A percentile compares a stretch with the other conserved stretches of the same genome.
These are phyloP conservation scores for Blumeriella jaapii DNA, from an alignment of 2,329 filamentous ascomycete genomes.

Conservation along the genomic window DNA sequence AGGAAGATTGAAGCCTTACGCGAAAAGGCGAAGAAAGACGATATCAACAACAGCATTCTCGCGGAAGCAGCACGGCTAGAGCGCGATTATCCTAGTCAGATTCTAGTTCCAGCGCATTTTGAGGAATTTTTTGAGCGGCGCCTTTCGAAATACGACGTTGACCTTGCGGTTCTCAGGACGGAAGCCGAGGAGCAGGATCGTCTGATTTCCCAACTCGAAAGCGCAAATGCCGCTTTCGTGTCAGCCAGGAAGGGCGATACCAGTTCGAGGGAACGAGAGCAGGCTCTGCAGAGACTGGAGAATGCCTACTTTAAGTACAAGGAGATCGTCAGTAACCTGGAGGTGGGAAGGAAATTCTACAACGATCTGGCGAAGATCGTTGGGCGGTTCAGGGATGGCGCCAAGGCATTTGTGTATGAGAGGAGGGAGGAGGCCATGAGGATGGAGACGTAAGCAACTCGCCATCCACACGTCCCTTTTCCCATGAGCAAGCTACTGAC, in stretches of 20 bases:
- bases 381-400: conserved; percentile 71
- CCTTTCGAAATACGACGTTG: conserved; percentile 69
- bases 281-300: conserved; percentile 77
- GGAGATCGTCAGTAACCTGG: conserved; percentile 84
- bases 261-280: conserved; percentile 63
- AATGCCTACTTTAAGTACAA: conserved; percentile 94
- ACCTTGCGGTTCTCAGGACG: conserved; percentile 57
- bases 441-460: conserved; percentile 54
- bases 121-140: conserved; percentile 81
- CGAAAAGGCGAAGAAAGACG: conserved; percentile 73
- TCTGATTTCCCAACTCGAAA: conserved; percentile 55
- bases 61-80: conserved; percentile 77
- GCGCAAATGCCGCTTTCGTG: conserved; percentile 70
- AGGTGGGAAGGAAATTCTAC: conserved; percentile 90
- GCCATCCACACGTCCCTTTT: not conserved
- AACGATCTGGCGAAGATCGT: conserved; percentile 89
- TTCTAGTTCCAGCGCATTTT: conserved; percentile 80
- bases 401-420: conserved; percentile 66
- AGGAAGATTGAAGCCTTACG: conserved; percentile 69
- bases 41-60: conserved; percentile 77
- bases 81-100: conserved; percentile 72
- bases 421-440: conserved; percentile 69
- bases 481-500: not conserved
- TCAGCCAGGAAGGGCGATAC: conserved; percentile 48
- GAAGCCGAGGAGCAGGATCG: conserved; percentile 69